Conservation (phyloP, 495 filamentous ascomycete genomes). For the Opeltia flavorubescens region DNA sequence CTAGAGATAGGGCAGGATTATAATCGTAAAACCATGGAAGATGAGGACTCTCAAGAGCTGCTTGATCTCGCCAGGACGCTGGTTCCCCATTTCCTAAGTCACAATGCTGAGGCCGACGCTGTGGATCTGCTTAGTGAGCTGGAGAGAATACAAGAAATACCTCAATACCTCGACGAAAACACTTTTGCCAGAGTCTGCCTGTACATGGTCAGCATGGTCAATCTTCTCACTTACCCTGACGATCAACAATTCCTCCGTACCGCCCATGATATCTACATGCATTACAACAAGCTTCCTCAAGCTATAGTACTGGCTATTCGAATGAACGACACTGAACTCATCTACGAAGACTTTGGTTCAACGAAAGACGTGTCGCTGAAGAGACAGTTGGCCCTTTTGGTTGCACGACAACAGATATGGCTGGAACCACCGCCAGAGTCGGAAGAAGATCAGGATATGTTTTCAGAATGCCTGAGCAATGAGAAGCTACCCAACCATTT, state of each 20-base stretch:
- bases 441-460: constrained; percentile 56
- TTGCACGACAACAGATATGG: constrained; percentile 81
- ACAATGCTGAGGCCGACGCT: constrained; percentile 95
- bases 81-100: constrained; percentile 89
- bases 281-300: constrained; percentile 81
- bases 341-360: constrained; percentile 61
- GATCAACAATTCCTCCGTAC: constrained; percentile 86
- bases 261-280: constrained; percentile 81
- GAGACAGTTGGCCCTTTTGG: constrained; percentile 89
- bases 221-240: constrained; percentile 90
- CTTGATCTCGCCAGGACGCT: constrained; percentile 67
- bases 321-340: constrained; percentile 72
- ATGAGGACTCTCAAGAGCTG: constrained; percentile 53
- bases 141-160: constrained; percentile 90
- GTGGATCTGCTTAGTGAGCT: constrained; percentile 94
- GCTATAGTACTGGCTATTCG: constrained; percentile 90
- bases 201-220: constrained; percentile 99
- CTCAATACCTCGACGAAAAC: constrained; percentile 79
- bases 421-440: constrained; percentile 49
- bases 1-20: constrained; percentile 94
- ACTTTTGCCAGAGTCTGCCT: constrained; percentile 86
- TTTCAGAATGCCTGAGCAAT: constrained; percentile 67
- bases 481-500: constrained; percentile 80
- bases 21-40: constrained; percentile 56
- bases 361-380: constrained; percentile 70